Evolutionary conservation across 768 basidiomycete species (phyloP).

Genomic region (Boletus patriciae): DNA sequence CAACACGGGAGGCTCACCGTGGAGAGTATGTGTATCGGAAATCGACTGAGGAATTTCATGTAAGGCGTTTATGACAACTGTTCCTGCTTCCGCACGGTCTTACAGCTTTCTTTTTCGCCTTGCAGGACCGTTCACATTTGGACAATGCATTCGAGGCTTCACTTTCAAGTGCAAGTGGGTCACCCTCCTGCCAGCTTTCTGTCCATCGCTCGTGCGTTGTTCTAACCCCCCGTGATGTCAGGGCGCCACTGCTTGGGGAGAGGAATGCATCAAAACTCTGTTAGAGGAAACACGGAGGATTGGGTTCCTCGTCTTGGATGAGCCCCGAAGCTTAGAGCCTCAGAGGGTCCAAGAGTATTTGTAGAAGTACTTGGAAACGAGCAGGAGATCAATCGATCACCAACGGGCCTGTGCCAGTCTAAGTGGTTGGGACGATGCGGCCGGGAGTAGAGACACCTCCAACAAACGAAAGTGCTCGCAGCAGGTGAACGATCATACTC

Average conservation of each 20-base stretch:
- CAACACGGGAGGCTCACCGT: constrained; percentile 5
- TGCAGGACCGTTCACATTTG: constrained; percentile 17
- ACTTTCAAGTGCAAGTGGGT: constrained; percentile 16
- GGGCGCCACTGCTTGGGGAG: constrained; percentile 24
- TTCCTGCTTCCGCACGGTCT: not conserved
- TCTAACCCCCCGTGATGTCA: not conserved
- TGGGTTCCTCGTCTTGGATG: constrained; percentile 10
- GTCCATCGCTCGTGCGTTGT: not conserved
- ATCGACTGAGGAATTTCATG: constrained; percentile 10
- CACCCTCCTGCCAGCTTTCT: not conserved
- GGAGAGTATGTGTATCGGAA: constrained; percentile 6
- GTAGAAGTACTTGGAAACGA: no score
- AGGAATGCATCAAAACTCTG: constrained; percentile 14
- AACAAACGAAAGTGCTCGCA: no score
- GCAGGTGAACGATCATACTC: no score
- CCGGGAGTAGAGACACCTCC: no score
- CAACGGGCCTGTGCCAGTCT: no score
- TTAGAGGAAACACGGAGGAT: constrained; percentile 20
- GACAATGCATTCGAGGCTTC: constrained; percentile 19
- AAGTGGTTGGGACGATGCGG: no score
- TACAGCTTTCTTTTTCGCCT: not conserved
- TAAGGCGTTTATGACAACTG: not conserved
- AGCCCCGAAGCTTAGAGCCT: not conserved
- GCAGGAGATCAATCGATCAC: no score
- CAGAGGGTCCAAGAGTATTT: no score